Conservation (phyloP, 1,284 basidiomycete species). For the Mycena citricolor region DNA sequence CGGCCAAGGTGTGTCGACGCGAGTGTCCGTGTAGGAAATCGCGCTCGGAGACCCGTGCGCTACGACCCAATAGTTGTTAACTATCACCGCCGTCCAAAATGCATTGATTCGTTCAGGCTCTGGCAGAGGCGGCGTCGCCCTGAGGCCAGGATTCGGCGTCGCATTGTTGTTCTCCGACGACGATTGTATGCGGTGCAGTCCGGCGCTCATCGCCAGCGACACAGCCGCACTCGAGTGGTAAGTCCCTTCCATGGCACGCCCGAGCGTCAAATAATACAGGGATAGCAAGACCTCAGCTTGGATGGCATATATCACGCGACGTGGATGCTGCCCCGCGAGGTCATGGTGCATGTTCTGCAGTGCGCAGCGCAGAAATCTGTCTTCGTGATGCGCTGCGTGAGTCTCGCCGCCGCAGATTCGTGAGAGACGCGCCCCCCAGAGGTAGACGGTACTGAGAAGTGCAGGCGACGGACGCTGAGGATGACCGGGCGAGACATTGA, state of each 20-base stretch:
- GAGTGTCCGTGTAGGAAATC: constrained; percentile 30
- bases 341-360: constrained; percentile 35
- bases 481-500: constrained; percentile 30
- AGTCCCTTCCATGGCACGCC: constrained; percentile 1
- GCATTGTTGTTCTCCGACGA: no score
- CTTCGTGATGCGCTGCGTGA: constrained; percentile 28
- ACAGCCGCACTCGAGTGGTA: constrained; percentile 8
- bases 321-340: constrained; percentile 31
- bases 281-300: constrained; percentile 48
- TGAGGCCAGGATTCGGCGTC: neutral
- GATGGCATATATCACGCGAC: constrained; percentile 42
- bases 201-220: constrained; percentile 6
- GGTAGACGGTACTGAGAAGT: constrained; percentile 40
- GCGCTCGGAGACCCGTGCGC: constrained; percentile 36
- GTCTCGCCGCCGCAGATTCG: constrained; percentile 23
- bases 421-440: constrained; percentile 40
- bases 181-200: constrained; percentile 4
- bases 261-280: constrained; percentile 9
- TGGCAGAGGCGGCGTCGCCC: neutral
- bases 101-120: constrained; percentile 45
- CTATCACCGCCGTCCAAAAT: constrained; percentile 44
- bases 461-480: constrained; percentile 38
- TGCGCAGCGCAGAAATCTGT: constrained; percentile 26
- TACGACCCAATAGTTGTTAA: constrained; percentile 43
- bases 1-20: constrained; percentile 44